Conservation (phyloP, 768 basidiomycete species). For the Boletellus sp. region DNA sequence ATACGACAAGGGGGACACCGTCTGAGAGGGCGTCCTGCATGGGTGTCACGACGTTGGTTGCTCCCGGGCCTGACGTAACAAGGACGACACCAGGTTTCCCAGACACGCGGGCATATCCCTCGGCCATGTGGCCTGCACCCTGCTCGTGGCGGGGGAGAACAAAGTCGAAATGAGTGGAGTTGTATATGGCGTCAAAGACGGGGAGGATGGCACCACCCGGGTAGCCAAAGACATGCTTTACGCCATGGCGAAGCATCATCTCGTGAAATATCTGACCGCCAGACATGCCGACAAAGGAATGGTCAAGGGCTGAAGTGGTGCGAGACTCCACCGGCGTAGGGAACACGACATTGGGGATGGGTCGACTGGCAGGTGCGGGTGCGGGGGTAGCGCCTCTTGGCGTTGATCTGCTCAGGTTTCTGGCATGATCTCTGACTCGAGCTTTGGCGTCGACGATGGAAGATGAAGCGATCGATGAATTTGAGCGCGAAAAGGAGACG, state of each 20-base stretch:
- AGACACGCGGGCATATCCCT: slow-evolving; percentile 96
- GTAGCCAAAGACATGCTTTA: slow-evolving; percentile 97
- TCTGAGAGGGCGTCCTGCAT: slow-evolving; percentile 98
- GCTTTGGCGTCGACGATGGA: slow-evolving; percentile 78
- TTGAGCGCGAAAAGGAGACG: slow-evolving; percentile 41
- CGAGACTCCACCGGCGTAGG: slow-evolving; percentile 34
- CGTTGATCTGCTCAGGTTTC: slow-evolving; percentile 70
- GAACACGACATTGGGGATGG: slow-evolving; percentile 37
- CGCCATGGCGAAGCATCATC: slow-evolving; percentile 97
- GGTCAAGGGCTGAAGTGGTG: slow-evolving; percentile 57
- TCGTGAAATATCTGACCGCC: slow-evolving; percentile 99
- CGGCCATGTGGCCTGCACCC: slow-evolving; percentile 98
- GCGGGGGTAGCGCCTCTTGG: slow-evolving; percentile 57
- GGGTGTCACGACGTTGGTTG: slow-evolving; percentile 95
- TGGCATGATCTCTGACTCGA: slow-evolving; percentile 72
- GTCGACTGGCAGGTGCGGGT: slow-evolving; percentile 40
- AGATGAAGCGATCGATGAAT: slow-evolving; percentile 46
- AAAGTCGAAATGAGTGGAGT: slow-evolving; percentile 92
- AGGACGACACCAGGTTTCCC: slow-evolving; percentile 97
- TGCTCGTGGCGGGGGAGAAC: slow-evolving; percentile 96
- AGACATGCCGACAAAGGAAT: slow-evolving; percentile 88
- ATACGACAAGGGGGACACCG: slow-evolving; percentile 91
- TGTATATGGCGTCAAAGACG: slow-evolving; percentile 99
- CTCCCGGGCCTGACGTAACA: slow-evolving; percentile 96
- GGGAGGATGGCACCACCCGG: slow-evolving; percentile 97